Base-by-base conservation (phyloP, 257 asterid genomes). In the Solanum habrochaites region DNA sequence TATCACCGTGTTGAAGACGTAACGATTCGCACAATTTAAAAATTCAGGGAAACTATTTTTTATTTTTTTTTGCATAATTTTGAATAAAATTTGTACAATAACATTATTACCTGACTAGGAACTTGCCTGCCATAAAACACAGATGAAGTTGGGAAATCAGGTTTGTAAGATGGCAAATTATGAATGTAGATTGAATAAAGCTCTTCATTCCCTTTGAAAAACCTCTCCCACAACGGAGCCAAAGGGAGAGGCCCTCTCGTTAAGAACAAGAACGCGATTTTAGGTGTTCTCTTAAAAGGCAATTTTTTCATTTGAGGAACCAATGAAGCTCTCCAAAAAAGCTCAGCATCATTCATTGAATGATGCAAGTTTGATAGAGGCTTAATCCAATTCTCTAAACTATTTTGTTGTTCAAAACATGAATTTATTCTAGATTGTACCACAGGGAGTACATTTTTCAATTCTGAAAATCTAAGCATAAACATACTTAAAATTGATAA, bases 261-360 rank as follows among this genome's bases (percentile, higher is more conserved):
- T 94, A 96, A 93, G 96, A 94, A 96, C 98, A 96, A 95, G 90
- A 96, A 96, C 15, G 98, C 97, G 85, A 96, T 93, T 91, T 95
- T 96, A 3, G 95, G 97, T 35, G 86, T 85, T 86, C 98, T 91
- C 85, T 92, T 89, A 84, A 93, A 96, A 69, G 98, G 98, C 85
- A 92, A 95, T n/a, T 27, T 23, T 86, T 91, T 89, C 56, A 94
- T 89, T 83, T 21, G 70, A 18, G 99, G 94, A 86, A 85, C 92
- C 70, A 96, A 90, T 1, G 99, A 91, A 87, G 98, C 97, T 49
- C 98, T 87, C 98, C 99, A 94, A 16, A 95, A 91, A 47, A 96
- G 92, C 93, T 94, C 96, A 3, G 92, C 86, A 83, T 96, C 98
- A 27, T 90, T 94, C 98, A 96, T 93, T 39, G 42, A 85, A 85